Conservation (phyloP, 2,329 filamentous ascomycete genomes). For the Thyridium curvatum region DNA sequence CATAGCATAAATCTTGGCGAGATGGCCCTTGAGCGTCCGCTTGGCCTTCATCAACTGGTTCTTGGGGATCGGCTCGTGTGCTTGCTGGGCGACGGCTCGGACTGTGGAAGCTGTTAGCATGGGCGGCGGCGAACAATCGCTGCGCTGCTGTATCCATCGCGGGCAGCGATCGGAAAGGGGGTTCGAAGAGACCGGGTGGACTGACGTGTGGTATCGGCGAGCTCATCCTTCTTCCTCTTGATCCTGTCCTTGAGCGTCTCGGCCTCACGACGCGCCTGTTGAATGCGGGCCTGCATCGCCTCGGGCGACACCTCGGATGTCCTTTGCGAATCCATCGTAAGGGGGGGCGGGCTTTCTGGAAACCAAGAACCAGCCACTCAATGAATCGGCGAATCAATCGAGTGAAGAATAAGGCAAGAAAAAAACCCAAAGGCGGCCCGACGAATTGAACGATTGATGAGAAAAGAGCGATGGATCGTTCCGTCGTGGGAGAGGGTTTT, state of each 20-base stretch:
- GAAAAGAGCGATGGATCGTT: not conserved
- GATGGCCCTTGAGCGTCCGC: constrained; percentile 92
- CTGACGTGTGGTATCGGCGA: constrained; percentile 96
- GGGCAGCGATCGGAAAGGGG: not conserved
- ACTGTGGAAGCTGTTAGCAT: constrained; percentile 48
- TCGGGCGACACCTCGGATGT: constrained; percentile 61
- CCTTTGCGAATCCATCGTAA: constrained; percentile 51
- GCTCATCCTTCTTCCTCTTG: constrained; percentile 99
- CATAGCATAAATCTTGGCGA: constrained; percentile 99
- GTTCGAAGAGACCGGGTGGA: constrained; percentile 17
- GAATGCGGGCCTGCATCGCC: constrained; percentile 88
- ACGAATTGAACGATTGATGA: constrained; percentile 1
- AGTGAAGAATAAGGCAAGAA: too few relatives aligned
- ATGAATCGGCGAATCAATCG: constrained; percentile 4
- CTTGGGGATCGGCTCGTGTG: constrained; percentile 85
- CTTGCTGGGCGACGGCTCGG: constrained; percentile 84
- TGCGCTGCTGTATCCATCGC: not conserved
- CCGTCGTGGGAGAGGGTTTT: not conserved
- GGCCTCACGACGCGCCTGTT: constrained; percentile 90
- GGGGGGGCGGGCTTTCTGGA: not conserved
- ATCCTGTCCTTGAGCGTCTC: constrained; percentile 97
- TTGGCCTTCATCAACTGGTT: constrained; percentile 95
- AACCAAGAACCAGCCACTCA: too few relatives aligned
- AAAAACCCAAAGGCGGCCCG: too few relatives aligned
- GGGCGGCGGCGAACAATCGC: constrained; percentile 1